Percentiles rank a stretch among this genome's conserved stretches.
Evolutionary conservation across 139 green algal genomes (phyloP).

Genomic region (Chlorella vulgaris): DNA sequence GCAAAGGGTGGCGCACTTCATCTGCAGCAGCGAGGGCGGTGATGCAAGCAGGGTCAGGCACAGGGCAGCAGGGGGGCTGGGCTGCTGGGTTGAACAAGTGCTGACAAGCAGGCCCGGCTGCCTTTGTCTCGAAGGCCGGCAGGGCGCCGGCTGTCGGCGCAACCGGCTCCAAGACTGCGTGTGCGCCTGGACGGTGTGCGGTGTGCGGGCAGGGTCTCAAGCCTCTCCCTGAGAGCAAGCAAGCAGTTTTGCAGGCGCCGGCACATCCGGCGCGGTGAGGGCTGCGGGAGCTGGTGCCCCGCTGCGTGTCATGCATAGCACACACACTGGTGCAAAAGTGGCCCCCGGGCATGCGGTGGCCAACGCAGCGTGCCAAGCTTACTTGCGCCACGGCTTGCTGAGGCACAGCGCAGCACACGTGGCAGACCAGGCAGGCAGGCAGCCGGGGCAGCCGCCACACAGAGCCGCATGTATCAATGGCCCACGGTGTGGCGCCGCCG

Average conservation of each 20-base stretch:
- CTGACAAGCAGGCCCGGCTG: too few relatives aligned
- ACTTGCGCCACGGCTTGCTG: not conserved
- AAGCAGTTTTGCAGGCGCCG: not conserved
- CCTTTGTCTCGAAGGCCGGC: too few relatives aligned
- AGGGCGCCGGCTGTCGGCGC: too few relatives aligned
- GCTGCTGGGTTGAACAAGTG: too few relatives aligned
- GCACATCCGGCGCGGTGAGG: not conserved
- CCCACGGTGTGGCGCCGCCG: not conserved
- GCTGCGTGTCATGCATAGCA: not conserved
- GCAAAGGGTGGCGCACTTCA: too few relatives aligned
- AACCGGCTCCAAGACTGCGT: not conserved
- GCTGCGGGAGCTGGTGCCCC: not conserved
- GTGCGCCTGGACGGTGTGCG: not conserved
- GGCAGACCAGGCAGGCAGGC: not conserved
- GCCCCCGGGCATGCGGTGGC: too few relatives aligned
- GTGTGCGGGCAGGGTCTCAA: not conserved
- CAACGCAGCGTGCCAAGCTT: too few relatives aligned
- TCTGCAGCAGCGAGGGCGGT: too few relatives aligned
- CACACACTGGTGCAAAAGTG: too few relatives aligned
- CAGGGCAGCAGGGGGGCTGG: too few relatives aligned
- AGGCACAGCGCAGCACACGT: not conserved
- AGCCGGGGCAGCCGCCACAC: not conserved
- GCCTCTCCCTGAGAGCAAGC: not conserved
- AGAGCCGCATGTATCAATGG: constrained; percentile 17
- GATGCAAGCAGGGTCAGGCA: too few relatives aligned